These are phyloP conservation scores for Protoeuglena noctilucae DNA, from an alignment of 139 green algal species.

Conservation along the genomic window DNA sequence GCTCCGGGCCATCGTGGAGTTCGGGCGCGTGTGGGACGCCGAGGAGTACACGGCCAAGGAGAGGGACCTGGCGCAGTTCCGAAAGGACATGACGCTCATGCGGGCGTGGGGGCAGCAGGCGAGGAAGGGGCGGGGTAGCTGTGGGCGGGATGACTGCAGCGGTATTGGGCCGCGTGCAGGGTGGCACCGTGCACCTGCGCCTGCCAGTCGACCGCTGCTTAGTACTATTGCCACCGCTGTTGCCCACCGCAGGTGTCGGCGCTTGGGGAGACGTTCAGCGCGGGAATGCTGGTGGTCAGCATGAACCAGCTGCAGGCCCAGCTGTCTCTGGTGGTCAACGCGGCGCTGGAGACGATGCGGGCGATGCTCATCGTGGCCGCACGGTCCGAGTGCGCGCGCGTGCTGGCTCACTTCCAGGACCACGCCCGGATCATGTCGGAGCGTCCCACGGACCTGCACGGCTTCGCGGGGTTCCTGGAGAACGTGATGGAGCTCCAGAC, in stretches of 20 bases:
- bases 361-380: constrained; percentile 12
- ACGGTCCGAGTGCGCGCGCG: constrained; percentile 8
- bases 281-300: constrained; percentile 20
- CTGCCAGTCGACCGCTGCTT: constrained; percentile 11
- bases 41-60: constrained; percentile 14
- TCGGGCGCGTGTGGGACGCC: constrained; percentile 11
- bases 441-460: background rate
- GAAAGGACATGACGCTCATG: constrained; percentile 9
- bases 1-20: constrained; percentile 16
- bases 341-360: constrained; percentile 19
- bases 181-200: constrained; percentile 10
- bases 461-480: constrained; percentile 1
- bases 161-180: background rate
- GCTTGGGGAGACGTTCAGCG: no score
- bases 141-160: background rate
- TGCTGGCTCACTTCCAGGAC: constrained; percentile 10
- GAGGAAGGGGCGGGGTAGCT: no score
- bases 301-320: constrained; percentile 11
- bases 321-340: constrained; percentile 7
- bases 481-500: background rate
- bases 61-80: constrained; percentile 13
- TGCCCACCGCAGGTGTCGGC: constrained; percentile 11
- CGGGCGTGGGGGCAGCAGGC: constrained; percentile 3
- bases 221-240: no score
- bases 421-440: constrained; percentile 4